phyloP scores from a whole-genome alignment of 169 alveolate species.

The Eimeria necatrix region DNA sequence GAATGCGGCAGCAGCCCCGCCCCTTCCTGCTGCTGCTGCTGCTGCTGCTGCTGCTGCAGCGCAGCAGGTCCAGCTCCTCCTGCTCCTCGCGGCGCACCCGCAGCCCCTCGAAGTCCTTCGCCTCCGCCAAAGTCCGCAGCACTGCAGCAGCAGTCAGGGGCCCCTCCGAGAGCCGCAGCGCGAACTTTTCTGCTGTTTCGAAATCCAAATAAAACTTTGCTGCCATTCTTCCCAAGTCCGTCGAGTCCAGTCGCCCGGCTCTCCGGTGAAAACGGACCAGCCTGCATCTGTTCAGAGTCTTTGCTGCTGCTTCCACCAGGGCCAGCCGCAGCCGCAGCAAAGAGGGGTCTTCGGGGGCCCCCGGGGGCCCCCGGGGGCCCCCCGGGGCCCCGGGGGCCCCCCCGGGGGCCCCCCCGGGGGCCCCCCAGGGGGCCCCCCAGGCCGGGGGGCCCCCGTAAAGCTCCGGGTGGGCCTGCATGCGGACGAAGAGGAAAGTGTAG shows the following conservation, averaged over 20 bases:
- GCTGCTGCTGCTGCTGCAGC: background rate
- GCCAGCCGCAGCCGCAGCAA: background rate
- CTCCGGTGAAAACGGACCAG: conserved; percentile 82
- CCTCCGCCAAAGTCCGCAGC: conserved; percentile 75
- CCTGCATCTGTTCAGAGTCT: conserved; percentile 69
- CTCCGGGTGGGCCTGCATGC: conserved; percentile 87
- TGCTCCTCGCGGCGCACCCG: conserved; percentile 51
- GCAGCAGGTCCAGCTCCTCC: conserved; percentile 20
- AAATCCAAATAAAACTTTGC: conserved; percentile 92
- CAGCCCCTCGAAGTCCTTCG: conserved; percentile 83
- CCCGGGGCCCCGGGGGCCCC: no score
- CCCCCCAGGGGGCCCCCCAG: no score
- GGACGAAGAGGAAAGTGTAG: conserved; percentile 96
- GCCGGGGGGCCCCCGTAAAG: background rate
- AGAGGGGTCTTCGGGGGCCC: background rate
- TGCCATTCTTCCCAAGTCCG: conserved; percentile 93
- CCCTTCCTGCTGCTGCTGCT: no score
- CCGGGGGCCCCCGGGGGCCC: background rate
- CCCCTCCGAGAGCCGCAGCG: conserved; percentile 42
- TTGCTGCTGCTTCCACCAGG: conserved; percentile 45
- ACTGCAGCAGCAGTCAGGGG: conserved; percentile 64
- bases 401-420: no score
- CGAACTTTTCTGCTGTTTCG: conserved; percentile 86
- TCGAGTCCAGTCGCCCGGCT: conserved; percentile 86
- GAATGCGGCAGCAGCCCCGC: conserved; percentile 60